A percentile compares a stretch with the other conserved stretches of the same genome.
phyloP scores from a whole-genome alignment of 1,284 basidiomycete species.

The Fomitiporia mediterranea region DNA sequence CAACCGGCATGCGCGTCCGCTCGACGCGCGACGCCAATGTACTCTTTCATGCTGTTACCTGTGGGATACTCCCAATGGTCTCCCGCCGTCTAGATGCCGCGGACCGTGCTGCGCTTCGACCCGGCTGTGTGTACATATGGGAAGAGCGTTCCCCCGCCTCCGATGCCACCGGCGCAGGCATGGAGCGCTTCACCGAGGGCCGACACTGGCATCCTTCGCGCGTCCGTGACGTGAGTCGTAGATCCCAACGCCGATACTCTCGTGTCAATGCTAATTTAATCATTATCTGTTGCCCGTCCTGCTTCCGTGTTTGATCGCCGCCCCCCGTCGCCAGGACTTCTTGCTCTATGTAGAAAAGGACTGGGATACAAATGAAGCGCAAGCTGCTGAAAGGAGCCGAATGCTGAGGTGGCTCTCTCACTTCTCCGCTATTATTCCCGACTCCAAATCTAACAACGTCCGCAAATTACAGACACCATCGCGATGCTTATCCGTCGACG shows the following conservation, averaged over 20 bases:
- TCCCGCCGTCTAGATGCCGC: slow-evolving; percentile 40
- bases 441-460: neutral
- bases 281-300: neutral
- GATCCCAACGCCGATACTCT: neutral
- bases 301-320: slow-evolving; percentile 9
- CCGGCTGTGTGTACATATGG: slow-evolving; percentile 45
- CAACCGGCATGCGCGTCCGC: slow-evolving; percentile 29
- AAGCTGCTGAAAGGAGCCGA: slow-evolving; percentile 16
- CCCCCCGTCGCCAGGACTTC: slow-evolving; percentile 32
- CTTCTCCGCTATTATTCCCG: neutral
- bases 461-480: slow-evolving; percentile 10
- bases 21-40: slow-evolving; percentile 33
- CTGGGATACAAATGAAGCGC: slow-evolving; percentile 19
- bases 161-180: slow-evolving; percentile 37
- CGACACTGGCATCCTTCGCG: slow-evolving; percentile 30
- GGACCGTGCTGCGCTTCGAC: slow-evolving; percentile 36
- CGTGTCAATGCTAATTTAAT: neutral
- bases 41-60: slow-evolving; percentile 33
- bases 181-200: slow-evolving; percentile 43
- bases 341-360: slow-evolving; percentile 40
- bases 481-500: slow-evolving; percentile 15
- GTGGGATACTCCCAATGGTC: slow-evolving; percentile 34
- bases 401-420: slow-evolving; percentile 15
- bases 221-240: slow-evolving; percentile 33
- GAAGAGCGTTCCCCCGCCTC: slow-evolving; percentile 35